These are phyloP conservation scores for Candida nemodendra DNA, from an alignment of 805 yeast species.

Conservation along the genomic window DNA sequence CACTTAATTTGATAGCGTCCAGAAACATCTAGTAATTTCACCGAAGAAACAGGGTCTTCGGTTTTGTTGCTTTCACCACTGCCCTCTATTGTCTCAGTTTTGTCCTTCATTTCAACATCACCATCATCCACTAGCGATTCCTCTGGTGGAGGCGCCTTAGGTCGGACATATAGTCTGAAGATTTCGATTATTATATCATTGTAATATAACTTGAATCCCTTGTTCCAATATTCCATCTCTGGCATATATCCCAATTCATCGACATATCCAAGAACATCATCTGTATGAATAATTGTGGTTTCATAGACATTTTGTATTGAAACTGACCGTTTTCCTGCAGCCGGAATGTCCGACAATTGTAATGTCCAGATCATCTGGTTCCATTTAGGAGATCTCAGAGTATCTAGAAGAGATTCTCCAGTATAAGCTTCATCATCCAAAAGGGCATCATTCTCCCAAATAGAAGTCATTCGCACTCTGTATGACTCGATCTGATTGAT, in stretches of 20 bases:
- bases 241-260: slow-evolving; percentile 70
- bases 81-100: too few species aligned
- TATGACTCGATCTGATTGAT: slow-evolving; percentile 57
- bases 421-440: neutral
- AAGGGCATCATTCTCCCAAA: slow-evolving; percentile 36
- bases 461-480: slow-evolving; percentile 46
- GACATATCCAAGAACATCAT: slow-evolving; percentile 45
- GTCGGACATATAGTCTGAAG: slow-evolving; percentile 44
- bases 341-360: slow-evolving; percentile 69
- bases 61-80: neutral
- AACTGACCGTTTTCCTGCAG: slow-evolving; percentile 66
- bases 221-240: slow-evolving; percentile 58
- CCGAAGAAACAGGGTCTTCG: neutral
- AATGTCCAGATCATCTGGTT: slow-evolving; percentile 53
- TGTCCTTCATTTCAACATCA: slow-evolving; percentile 6
- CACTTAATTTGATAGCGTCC: slow-evolving; percentile 60
- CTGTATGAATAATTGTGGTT: slow-evolving; percentile 49
- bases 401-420: slow-evolving; percentile 19
- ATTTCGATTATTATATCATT: slow-evolving; percentile 62
- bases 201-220: slow-evolving; percentile 62
- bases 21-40: slow-evolving; percentile 45
- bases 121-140: slow-evolving; percentile 8
- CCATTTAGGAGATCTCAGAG: slow-evolving; percentile 11
- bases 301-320: slow-evolving; percentile 69
- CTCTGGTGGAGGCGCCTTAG: slow-evolving; percentile 11